These are phyloP conservation scores for Posidonia australis DNA, from an alignment of 106 monocot species.

Conservation along the genomic window DNA sequence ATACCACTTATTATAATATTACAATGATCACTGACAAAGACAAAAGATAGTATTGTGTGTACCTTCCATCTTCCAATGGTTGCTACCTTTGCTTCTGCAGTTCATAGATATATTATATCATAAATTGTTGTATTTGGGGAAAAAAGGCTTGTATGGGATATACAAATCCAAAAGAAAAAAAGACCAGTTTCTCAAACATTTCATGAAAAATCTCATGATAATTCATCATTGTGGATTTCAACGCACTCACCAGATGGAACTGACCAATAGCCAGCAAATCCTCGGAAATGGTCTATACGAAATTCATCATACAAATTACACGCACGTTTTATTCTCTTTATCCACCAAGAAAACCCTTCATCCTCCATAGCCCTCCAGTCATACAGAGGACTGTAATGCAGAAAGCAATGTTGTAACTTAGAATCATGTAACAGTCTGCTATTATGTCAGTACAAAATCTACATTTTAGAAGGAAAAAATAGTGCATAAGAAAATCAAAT, in stretches of 20 bases:
- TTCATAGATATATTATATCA: neutral
- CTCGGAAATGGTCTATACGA: conserved; percentile 95
- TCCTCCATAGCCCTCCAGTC: conserved; percentile 94
- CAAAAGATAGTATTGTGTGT: conserved; percentile 1
- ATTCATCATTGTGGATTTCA: neutral
- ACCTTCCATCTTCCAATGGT: conserved; percentile 89
- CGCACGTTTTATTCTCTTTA: conserved; percentile 87
- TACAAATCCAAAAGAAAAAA: neutral
- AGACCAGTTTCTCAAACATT: neutral
- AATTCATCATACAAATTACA: conserved; percentile 90
- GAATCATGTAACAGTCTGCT: neutral
- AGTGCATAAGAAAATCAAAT: too few species aligned
- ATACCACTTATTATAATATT: neutral
- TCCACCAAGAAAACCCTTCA: conserved; percentile 87
- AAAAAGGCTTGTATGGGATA: neutral
- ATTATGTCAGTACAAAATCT: too few species aligned
- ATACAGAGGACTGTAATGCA: conserved; percentile 63
- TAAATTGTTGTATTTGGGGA: neutral
- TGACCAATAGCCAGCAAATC: conserved; percentile 90
- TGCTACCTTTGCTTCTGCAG: conserved; percentile 78
- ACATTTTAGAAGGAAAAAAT: too few species aligned
- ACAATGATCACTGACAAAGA: neutral
- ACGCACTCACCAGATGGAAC: conserved; percentile 63
- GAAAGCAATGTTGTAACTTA: neutral
- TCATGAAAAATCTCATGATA: neutral